Conservation (phyloP, 2,329 filamentous ascomycete species). For the Aureobasidium sp. region DNA sequence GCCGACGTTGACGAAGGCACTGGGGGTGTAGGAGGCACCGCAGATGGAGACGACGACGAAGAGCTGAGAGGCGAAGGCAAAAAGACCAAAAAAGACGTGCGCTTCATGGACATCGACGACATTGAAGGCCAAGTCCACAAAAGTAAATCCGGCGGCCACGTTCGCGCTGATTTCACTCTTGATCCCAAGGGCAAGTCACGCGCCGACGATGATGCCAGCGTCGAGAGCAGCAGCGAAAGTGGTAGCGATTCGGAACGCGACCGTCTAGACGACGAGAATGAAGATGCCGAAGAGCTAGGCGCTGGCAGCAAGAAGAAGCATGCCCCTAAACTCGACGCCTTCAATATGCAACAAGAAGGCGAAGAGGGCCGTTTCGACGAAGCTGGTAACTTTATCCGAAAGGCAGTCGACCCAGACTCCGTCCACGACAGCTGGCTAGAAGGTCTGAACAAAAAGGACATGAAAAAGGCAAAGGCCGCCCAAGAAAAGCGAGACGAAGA, state of each 20-base stretch:
- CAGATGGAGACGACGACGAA: constrained; percentile 46
- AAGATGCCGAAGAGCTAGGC: constrained; percentile 80
- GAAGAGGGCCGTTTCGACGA: constrained; percentile 92
- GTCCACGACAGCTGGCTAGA: constrained; percentile 89
- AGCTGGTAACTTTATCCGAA: constrained; percentile 81
- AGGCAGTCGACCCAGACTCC: constrained; percentile 79
- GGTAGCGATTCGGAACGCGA: constrained; percentile 58
- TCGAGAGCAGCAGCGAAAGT: constrained; percentile 49
- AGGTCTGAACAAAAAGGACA: constrained; percentile 86
- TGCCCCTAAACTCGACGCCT: constrained; percentile 88
- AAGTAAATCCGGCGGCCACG: constrained; percentile 65
- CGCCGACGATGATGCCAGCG: constrained; percentile 47
- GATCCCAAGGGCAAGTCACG: constrained; percentile 37
- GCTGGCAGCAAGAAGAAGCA: constrained; percentile 85
- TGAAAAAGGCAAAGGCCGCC: constrained; percentile 77
- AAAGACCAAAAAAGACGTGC: constrained; percentile 55
- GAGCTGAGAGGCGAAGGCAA: constrained; percentile 43
- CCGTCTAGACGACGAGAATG: constrained; percentile 55
- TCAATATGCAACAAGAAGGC: constrained; percentile 85
- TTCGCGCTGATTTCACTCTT: constrained; percentile 52
- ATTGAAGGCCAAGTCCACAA: constrained; percentile 72
- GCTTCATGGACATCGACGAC: constrained; percentile 50
- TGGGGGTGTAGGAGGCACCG: constrained; percentile 22
- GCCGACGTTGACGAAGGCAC: constrained; percentile 56
- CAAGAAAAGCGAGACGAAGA: constrained; percentile 78